Evolutionary conservation across 23 red algal species (phyloP), one percentile per base, ranked within the genome.

Genomic region (Pyropia haitanensis): DNA sequence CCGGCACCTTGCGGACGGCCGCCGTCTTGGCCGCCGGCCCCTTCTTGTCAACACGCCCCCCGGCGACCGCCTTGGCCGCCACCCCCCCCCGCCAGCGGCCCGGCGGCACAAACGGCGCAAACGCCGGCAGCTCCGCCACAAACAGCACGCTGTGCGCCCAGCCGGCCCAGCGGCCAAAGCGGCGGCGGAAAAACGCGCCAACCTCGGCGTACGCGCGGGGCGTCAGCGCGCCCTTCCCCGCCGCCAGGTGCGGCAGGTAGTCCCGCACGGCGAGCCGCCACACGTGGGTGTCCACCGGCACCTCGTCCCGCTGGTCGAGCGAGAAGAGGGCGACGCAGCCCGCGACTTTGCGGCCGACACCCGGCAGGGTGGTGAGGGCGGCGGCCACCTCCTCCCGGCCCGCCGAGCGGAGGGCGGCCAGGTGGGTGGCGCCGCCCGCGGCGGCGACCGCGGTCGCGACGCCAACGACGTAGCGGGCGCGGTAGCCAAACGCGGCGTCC

Each of bases 271-370:
- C 56, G 58, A 97, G 68, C 62, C 86, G 79, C 93, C 93, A 97
- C 61, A 97, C 77, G 39, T 97, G 93, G 7, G 85, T 90, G 61
- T 97, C 93, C 25, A 88, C 72, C 0, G 93, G 93, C 16, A 97
- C 73, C 49, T 97, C 84, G 28, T 88, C 84, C 18, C 54, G 39
- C 56, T 88, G 61, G 56, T 90, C 85, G 53, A 97, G 64, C 10
- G 78, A 86, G 49, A 97, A 65, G 1, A 97, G 74, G 12, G 79
- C 85, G 8, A 87, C 71, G 68, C 93, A 97, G 14, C 78, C 68
- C 0, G 93, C 93, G 2, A 97, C 93, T 67, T 97, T 97, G 19
- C 83, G 64, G n/a, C 93, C 93, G 70, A 97, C 69, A 0, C 93
- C 93, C 0, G 79, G 65, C 51, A 87, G 75, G 46, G 53, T 27